Base-by-base conservation (phyloP, 1,284 basidiomycete species). In the Papiliotrema flavescens region DNA sequence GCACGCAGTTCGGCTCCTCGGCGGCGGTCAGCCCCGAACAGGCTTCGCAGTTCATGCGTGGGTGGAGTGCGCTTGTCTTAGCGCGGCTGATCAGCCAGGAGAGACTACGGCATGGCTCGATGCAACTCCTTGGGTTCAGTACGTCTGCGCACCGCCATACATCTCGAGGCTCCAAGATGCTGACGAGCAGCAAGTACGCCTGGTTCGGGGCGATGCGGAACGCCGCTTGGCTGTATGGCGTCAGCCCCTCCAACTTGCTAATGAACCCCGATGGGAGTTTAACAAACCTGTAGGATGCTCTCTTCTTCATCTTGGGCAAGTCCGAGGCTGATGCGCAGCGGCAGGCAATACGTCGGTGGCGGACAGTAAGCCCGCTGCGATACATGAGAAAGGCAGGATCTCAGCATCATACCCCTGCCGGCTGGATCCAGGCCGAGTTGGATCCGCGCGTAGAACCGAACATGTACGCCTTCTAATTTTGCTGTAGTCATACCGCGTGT, bases 31-130 rank as follows among this genome's bases (percentile, higher is more conserved):
- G 15, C 20, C 44, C 44, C 14, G 44, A 46, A 36, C 32, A 60
- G 24, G 61, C 55, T 24, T 54, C 53, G 43, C 42, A 19, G 1
- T 62, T 60, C 42, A 64, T 62, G 60, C 23, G 47, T 32, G 42
- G 51, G 44, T 46, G 24, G 13, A 23, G 24, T 28, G 14, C 20
- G 44, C 13, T 11, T 43, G 15, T 9, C 20, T 22, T 46, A 13
- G 44, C 44, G 13, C 28, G 11, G 15, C 20, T 46, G 44, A 14
- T 28, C 14, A 23, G n/a, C n/a, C 44, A 36, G 47, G 34, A 17
- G 34, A 48, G n/a, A 62, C 67, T 6, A 71, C 63, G 13, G 32
- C 39, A 23, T 71, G 66, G 68, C 50, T 72, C 3, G 65, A 72
- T 53, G 41, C 51, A 54, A 59, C 20, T 36, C 17, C 14, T 23